Percentiles rank a stretch among this genome's conserved stretches.
These are phyloP conservation scores for Leishmania arabica DNA, from an alignment of 208 protist genomes.

Conservation along the genomic window DNA sequence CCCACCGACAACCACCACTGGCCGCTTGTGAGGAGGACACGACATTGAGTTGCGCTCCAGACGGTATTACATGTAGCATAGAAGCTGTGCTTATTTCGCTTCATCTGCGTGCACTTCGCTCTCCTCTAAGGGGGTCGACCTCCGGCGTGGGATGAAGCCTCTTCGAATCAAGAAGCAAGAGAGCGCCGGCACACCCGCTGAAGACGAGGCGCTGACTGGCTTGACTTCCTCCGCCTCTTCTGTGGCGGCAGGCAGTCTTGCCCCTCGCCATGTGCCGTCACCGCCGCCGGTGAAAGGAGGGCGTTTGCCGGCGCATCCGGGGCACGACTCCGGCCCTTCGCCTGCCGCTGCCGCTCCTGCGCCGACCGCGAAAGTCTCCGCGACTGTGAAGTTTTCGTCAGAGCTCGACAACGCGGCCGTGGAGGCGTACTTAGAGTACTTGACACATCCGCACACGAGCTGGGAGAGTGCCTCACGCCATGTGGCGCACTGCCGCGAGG, in stretches of 20 bases:
- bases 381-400: constrained; percentile 45
- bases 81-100: background rate
- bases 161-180: constrained; percentile 14
- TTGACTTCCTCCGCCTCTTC: constrained; percentile 2
- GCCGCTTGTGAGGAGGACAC: background rate
- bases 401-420: constrained; percentile 72
- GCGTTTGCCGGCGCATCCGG: background rate
- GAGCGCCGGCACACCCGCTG: background rate
- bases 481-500: constrained; percentile 37
- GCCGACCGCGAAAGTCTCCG: background rate
- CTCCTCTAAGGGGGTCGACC: background rate
- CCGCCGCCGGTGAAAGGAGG: background rate
- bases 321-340: background rate
- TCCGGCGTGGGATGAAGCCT: constrained; percentile 3
- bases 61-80: background rate
- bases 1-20: background rate
- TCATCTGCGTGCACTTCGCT: background rate
- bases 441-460: constrained; percentile 85
- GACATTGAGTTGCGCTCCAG: background rate
- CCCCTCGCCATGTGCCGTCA: background rate
- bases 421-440: constrained; percentile 85
- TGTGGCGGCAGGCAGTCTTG: background rate
- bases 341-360: background rate
- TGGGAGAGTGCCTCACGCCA: constrained; percentile 72
- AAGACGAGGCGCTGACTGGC: background rate